These are phyloP conservation scores for Spathaspora sp. DNA, from an alignment of 805 yeast genomes.

Conservation along the genomic window DNA sequence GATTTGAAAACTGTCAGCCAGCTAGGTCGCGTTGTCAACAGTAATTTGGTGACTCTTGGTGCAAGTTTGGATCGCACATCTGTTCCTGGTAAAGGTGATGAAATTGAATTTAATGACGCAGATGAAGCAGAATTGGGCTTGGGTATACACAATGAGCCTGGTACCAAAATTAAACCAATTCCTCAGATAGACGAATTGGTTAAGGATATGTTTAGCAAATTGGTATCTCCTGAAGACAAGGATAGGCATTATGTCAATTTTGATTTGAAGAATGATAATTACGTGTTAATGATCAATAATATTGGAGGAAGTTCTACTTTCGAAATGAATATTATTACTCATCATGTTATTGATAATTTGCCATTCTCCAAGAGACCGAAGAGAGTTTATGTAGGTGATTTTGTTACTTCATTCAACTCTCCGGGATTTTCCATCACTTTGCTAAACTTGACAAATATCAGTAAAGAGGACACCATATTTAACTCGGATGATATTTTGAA, in stretches of 20 bases:
- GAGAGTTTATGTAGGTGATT: slow-evolving; percentile 70
- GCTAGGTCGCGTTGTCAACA: slow-evolving; percentile 59
- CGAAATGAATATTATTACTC: slow-evolving; percentile 71
- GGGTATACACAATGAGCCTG: slow-evolving; percentile 96
- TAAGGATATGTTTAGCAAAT: slow-evolving; percentile 54
- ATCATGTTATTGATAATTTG: slow-evolving; percentile 52
- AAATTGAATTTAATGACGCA: slow-evolving; percentile 44
- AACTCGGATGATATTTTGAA: slow-evolving; percentile 32
- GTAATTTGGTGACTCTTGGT: slow-evolving; percentile 78
- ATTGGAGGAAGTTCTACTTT: slow-evolving; percentile 86
- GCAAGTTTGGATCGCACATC: slow-evolving; percentile 86
- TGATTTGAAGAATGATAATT: slow-evolving; percentile 53
- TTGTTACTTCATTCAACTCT: slow-evolving; percentile 86
- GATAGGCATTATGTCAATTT: slow-evolving; percentile 84
- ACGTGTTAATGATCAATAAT: slow-evolving; percentile 72
- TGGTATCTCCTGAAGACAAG: slow-evolving; percentile 58
- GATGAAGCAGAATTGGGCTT: slow-evolving; percentile 85
- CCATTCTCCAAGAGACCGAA: slow-evolving; percentile 57
- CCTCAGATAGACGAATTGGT: slow-evolving; percentile 65
- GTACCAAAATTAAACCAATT: slow-evolving; percentile 58
- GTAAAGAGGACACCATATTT: slow-evolving; percentile 25
- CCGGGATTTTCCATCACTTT: slow-evolving; percentile 89
- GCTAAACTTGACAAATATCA: slow-evolving; percentile 60
- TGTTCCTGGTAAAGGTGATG: slow-evolving; percentile 71
- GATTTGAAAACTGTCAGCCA: slow-evolving; percentile 49